Base-by-base conservation (phyloP, 345 rosid species). In the Brassica juncea region DNA sequence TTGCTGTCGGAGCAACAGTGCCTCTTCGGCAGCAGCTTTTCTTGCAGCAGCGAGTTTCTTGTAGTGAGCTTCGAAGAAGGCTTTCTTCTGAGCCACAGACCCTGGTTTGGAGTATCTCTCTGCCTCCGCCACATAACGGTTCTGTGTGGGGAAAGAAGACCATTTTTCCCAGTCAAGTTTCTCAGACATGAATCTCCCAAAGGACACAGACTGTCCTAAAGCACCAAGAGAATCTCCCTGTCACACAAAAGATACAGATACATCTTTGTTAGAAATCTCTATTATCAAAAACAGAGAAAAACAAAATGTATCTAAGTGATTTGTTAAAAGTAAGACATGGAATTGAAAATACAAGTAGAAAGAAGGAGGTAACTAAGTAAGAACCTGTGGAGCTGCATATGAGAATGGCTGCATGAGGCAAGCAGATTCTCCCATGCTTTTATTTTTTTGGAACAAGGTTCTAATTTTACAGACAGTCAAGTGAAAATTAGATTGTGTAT, bases 101-200 rank as follows among this genome's bases (percentile, higher is more conserved):
- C 97, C 97, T 28, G 97, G 93, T 74, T 70, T 88, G 5, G 97
- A 84, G 64, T 86, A 88, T 59, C 87, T 86, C 87, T 92, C 93
- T 52, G 91, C 97, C 71, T 92, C 97, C 39, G 91, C 97, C 4
- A 92, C 90, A 63, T 90, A 86, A 47, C 85, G 88, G 77, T 90
- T 89, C 69, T 88, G 94, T 7, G 77, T 49, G 2, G 92, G 85
- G 80, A 92, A 92, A 27, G 90, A 73, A 54, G 97, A 92, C 97
- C 94, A 92, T 80, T 93, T 93, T 74, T 93, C 97, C 99, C 99
- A 91, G 42, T 93, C 89, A 72, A 93, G 85, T 61, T 92, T 86
- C 72, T 95, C 99, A 15, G 97, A 83, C 89, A 84, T 81, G 67
- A 90, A 95, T 85, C 97, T 89, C 68, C 99, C 99, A 6, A 95